Base-by-base conservation (phyloP, 2,329 filamentous ascomycete genomes). In the Fusarium bactridioides region DNA sequence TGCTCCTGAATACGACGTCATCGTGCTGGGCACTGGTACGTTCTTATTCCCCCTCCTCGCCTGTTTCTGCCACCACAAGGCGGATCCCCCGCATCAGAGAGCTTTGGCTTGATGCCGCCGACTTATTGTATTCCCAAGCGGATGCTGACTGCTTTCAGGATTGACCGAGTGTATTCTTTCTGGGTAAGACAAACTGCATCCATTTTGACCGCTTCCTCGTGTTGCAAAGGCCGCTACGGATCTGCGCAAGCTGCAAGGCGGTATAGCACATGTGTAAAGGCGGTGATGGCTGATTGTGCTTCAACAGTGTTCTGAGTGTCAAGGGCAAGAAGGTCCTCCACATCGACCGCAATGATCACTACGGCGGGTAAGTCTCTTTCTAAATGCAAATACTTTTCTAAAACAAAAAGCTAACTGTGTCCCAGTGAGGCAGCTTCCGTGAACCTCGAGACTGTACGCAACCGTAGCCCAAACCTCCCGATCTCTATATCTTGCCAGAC, bases 291-390 rank as follows among this genome's bases (percentile, higher is more conserved):
- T 77, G 59, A 77, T 63, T 21, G 40, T 67, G 40, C 43, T 63
- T 54, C 69, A 38, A 69, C 61, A 82, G 95, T 84, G 95, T 99
- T 70, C 87, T 98, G 82, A 97, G 94, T 86, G 95, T 98, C 79
- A 98, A 98, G 88, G 95, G 95, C 83, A 95, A 97, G 89, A 98
- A 98, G 88, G 96, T 99, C 80, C 90, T 99, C 75, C 96, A 99
- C 87, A 97, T 99, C 83, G 96, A 98, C 86, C 92, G 95, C 82
- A 98, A 98, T 83, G 94, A 97, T 83, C 95, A 98, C 87, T 98
- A 98, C 81, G 96, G 96, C 89, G 96, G 94, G 95, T 97, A 86
- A 79, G 93, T 88, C 35, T 51, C 27, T n/a, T 33, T 21, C 31
- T 2, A 13, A 53, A 21, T 19, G 15, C 10, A 27, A n/a, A 8